A percentile compares a stretch with the other conserved stretches of the same genome.
These are phyloP conservation scores for Ophiobolus disseminans DNA, from an alignment of 2,329 filamentous ascomycete genomes.

Conservation along the genomic window DNA sequence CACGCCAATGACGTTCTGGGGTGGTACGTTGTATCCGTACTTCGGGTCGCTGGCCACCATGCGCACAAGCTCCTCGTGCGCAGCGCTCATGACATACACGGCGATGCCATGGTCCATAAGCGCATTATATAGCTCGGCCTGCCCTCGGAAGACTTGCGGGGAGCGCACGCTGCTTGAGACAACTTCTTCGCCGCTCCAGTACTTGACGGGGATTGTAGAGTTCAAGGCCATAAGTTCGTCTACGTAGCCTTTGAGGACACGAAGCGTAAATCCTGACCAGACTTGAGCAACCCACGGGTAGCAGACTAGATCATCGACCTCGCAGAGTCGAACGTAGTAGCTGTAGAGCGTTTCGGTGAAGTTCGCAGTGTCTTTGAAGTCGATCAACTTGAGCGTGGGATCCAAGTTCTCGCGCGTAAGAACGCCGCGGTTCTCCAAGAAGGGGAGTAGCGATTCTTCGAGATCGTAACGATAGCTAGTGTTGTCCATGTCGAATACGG, in stretches of 20 bases:
- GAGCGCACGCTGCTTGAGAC: conserved; percentile 24
- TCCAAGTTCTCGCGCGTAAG: conserved; percentile 39
- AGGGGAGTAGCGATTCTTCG: conserved; percentile 39
- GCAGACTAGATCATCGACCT: conserved; percentile 39
- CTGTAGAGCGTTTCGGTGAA: conserved; percentile 40
- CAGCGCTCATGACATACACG: conserved; percentile 40
- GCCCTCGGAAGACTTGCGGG: conserved; percentile 34
- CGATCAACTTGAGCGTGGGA: conserved; percentile 36
- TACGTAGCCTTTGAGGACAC: conserved; percentile 35
- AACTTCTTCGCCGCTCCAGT: conserved; percentile 38
- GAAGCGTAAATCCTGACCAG: conserved; percentile 36
- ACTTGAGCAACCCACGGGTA: conserved; percentile 42
- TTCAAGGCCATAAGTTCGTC: conserved; percentile 40
- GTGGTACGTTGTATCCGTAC: conserved; percentile 41
- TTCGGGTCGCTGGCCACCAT: conserved; percentile 42
- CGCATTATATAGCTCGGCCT: conserved; percentile 38
- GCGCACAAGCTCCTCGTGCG: conserved; percentile 42
- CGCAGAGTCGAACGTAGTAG: conserved; percentile 41
- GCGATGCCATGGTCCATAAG: conserved; percentile 39
- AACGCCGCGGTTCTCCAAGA: conserved; percentile 41
- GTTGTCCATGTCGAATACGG: conserved; percentile 44
- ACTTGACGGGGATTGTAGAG: conserved; percentile 28
- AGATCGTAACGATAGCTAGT: conserved; percentile 41
- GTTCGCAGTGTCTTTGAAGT: conserved; percentile 43
- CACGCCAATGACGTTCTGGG: conserved; percentile 41